Base-by-base conservation (phyloP, 2,329 filamentous ascomycete species). In the Ceratocystiopsis sp. region DNA sequence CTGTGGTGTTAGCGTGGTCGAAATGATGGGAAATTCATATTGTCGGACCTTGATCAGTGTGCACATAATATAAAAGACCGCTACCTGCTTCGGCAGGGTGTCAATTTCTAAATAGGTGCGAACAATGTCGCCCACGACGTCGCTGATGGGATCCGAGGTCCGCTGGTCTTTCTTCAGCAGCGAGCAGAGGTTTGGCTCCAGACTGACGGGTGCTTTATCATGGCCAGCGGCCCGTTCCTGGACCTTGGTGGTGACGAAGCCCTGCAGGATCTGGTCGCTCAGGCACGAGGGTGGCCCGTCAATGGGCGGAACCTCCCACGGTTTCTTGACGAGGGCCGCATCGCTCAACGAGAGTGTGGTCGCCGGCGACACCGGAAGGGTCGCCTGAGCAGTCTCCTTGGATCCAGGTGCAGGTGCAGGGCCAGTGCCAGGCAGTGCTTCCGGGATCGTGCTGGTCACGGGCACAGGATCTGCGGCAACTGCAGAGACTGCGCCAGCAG, bases 61-160 rank as follows among this genome's bases (percentile, higher is more conserved):
- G 10, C 49, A 51, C 51, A 57, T 55, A 36, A 54, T 43, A 43
- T 54, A 57, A 41, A 57, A 58, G 1, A 57, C 54, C 5, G 55
- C 56, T 3, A 55, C 55, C 38, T 56, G 52, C 18, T 56, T 56
- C 0, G 46, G 46, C 15, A 57, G 45, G 2, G 51, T 52, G 41
- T 55, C 51, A 13, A 58, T 57, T 49, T 58, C 55, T 5, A 51
- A 46, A 43, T 57, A 57, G 6, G 53, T 54, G 40, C 53, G 47
- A 2, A 58, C 45, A 32, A 58, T 50, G 34, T 56, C 54, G 2
- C 54, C 56, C 9, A 56, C 55, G 21, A 58, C 51, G 29, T 57
- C 55, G 46, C 55, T 57, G n/a, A 56, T 56, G 12, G 54, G 51
- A 38, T 58, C 56, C 17, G 52, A 49, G 0, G 54, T 53, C 4